Base-by-base conservation (phyloP, 495 filamentous ascomycete genomes). In the Penicillium alfredii region DNA sequence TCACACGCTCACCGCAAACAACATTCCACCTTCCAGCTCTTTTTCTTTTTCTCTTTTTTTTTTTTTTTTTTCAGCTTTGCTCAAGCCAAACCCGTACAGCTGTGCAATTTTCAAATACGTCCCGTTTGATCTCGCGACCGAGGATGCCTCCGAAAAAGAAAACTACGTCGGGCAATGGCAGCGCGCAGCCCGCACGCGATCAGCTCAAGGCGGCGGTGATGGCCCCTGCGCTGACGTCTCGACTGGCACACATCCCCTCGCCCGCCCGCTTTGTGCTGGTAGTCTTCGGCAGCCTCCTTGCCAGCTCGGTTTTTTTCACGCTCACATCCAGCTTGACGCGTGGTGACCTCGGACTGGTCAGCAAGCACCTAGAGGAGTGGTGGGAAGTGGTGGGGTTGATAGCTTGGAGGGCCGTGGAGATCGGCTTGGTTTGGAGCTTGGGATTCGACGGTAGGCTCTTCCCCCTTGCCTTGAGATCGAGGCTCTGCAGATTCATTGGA, bases 371-470 rank as follows among this genome's bases (percentile, higher is more conserved):
- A 30, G 74, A 76, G 35, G 69, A 75, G 39, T 73, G 71, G 72
- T 63, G 64, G 50, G 77, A 85, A 55, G 64, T 82, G n/a, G 68
- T 45, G 6, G 68, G 72, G 4, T 51, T 85, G 38, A 60, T 83
- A 8, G 74, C 47, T 6, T 89, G 83, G 82, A 81, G 72, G 62
- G 60, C 80, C 38, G 66, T 79, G 21, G 78, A 84, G 55, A 68
- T 94, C 30, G 79, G 69, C 14, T 44, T 86, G 11, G 77, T 73
- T 20, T 93, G 86, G 87, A 72, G 66, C 42, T 63, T 77, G 22
- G 69, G 76, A 30, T 86, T 77, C 53, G 86, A 90, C 55, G 72
- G 78, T 82, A 55, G 46, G 69, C 51, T 25, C 15, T 10, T 11
- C 16, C 18, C 25, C 17, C 1, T 21, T 35, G 29, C 11, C 27